These are phyloP conservation scores for Epichloe sylvatica DNA, from an alignment of 2,329 filamentous ascomycete genomes.

Conservation along the genomic window DNA sequence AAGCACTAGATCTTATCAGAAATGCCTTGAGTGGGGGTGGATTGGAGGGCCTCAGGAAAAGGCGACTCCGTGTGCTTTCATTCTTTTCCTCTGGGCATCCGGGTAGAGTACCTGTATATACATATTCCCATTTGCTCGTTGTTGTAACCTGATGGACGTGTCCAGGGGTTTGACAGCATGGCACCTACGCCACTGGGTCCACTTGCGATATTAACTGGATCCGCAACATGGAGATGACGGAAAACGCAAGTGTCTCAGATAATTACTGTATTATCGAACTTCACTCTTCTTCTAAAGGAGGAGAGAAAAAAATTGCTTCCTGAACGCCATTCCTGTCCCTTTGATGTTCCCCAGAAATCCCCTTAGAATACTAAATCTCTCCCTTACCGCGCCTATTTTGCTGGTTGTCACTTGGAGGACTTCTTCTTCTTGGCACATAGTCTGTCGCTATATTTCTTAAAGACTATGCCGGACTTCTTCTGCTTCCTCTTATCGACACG, in stretches of 20 bases:
- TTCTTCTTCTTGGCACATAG: constrained; percentile 31
- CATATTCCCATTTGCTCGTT: not conserved
- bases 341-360: not conserved
- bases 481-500: constrained; percentile 43
- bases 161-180: not conserved
- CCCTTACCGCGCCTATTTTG: not conserved
- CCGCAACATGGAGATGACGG: not conserved
- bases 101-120: not conserved
- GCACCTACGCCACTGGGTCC: not conserved
- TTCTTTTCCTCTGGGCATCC: not conserved
- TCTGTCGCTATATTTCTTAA: constrained; percentile 42
- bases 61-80: not conserved
- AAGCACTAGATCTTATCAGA: not conserved
- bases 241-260: not conserved
- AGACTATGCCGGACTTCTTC: constrained; percentile 45
- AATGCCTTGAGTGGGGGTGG: not conserved
- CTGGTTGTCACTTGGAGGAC: constrained; percentile 6
- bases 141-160: not conserved
- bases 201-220: not conserved
- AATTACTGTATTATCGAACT: not conserved
- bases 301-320: not conserved
- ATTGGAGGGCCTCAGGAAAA: not conserved
- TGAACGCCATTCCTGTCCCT: not conserved
- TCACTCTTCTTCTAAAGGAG: not conserved
- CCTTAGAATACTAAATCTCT: not conserved